phyloP scores from a whole-genome alignment of 2,329 filamentous ascomycete genomes.

The Penicillium palitans region DNA sequence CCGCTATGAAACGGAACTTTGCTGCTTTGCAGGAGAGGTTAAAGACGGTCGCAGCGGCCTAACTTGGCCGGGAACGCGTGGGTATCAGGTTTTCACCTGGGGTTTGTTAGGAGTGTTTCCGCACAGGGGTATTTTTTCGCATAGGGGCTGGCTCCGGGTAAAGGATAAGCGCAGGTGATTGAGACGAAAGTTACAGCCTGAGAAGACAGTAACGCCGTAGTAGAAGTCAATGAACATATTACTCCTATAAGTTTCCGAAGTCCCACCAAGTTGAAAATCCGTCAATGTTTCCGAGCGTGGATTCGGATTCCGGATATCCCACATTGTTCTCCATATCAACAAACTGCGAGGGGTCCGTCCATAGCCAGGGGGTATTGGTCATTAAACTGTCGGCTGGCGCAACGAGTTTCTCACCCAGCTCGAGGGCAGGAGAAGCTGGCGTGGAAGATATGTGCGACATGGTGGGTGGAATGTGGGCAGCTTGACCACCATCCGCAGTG shows the following conservation, averaged over 20 bases:
- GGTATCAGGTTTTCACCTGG: slow-evolving; percentile 1
- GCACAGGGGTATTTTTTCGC: slow-evolving; percentile 17
- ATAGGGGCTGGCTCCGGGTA: slow-evolving; percentile 4
- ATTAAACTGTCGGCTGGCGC: slow-evolving; percentile 38
- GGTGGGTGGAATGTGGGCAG: slow-evolving; percentile 45
- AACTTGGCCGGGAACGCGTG: neutral
- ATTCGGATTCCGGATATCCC: slow-evolving; percentile 30
- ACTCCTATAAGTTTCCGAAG: slow-evolving; percentile 36
- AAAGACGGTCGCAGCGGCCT: slow-evolving; percentile 28
- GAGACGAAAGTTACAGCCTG: slow-evolving; percentile 6
- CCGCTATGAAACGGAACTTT: slow-evolving; percentile 59
- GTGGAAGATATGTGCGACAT: slow-evolving; percentile 19
- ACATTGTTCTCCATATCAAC: slow-evolving; percentile 33
- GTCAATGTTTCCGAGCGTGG: slow-evolving; percentile 32
- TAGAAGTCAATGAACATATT: slow-evolving; percentile 26
- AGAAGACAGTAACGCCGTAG: slow-evolving; percentile 10
- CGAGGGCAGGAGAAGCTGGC: slow-evolving; percentile 13
- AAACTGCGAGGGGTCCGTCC: slow-evolving; percentile 36
- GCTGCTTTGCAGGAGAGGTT: slow-evolving; percentile 53
- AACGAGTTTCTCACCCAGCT: slow-evolving; percentile 28
- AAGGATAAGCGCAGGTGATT: neutral
- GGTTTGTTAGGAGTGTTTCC: slow-evolving; percentile 10
- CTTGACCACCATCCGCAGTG: slow-evolving; percentile 54
- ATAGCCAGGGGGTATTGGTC: slow-evolving; percentile 39
- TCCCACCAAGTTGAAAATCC: slow-evolving; percentile 41